Evolutionary conservation across 2,329 filamentous ascomycete genomes (phyloP), one percentile per base, ranked within the genome.

Genomic region (Massarina eburnea): DNA sequence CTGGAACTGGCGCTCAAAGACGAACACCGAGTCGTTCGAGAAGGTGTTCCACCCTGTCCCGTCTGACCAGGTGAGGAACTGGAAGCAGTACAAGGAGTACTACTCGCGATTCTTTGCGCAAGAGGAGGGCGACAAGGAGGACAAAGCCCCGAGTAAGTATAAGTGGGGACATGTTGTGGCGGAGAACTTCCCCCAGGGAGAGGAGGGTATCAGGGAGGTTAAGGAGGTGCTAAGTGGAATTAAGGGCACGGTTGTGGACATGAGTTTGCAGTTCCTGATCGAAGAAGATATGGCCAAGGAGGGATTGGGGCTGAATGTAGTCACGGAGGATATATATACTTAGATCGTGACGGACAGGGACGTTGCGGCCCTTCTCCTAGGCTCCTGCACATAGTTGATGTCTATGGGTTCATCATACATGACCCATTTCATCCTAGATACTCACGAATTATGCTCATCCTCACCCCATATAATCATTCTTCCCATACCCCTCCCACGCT

Each of bases 281-380:
- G 87, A 91, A 26, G 81, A 89, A 60, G 91, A 96, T 67, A 85
- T 96, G 68, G 92, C 91, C 3, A 85, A 91, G 77, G 82, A 90
- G 57, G 90, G 91, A 0, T 59, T 95, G 60, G 78, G 80, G 18
- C 52, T 78, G 52, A 78, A 78, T 57, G 69, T 72, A 18, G 66
- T 76, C 46, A 77, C 75, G 1, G 74, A 76, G 62, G 72, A 73
- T 46, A 59, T 77, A 15, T 77, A 77, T 60, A 77, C 74, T 19
- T 76, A n/a, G 57, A 48, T 2, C 27, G 27, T 8, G 4, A 8
- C n/a, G 27, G 6, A 12, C 24, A 26, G 7, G 24, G 7, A 26
- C 24, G n/a, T n/a, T n/a, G n/a, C n/a, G n/a, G n/a, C n/a, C n/a
- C n/a, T n/a, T n/a, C n/a, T n/a, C n/a, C n/a, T n/a, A n/a, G n/a